Conservation (phyloP, 1,284 basidiomycete genomes). For the Pterula multifida region DNA sequence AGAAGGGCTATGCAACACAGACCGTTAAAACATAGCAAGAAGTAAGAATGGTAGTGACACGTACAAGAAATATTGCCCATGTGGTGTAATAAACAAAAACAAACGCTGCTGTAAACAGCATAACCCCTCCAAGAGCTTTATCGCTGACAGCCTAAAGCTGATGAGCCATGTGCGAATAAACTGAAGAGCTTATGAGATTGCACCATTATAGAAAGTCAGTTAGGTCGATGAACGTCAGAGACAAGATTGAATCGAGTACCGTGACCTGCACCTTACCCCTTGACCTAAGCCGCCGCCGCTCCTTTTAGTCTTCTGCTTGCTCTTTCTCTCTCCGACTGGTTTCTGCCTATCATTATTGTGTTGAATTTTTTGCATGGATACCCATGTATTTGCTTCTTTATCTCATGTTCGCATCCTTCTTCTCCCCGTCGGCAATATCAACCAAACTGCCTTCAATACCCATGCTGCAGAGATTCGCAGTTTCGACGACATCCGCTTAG, state of each 20-base stretch:
- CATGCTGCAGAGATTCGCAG: constrained; percentile 60
- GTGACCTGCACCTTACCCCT: not conserved
- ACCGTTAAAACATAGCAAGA: constrained; percentile 3
- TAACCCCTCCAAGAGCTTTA: constrained; percentile 65
- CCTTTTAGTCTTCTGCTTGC: no score
- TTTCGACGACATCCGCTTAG: constrained; percentile 60
- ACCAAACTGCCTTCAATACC: constrained; percentile 47
- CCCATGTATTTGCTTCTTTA: constrained; percentile 61
- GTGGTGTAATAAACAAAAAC: constrained; percentile 85
- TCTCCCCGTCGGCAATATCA: constrained; percentile 65
- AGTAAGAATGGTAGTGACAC: constrained; percentile 15
- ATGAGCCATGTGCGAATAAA: no score
- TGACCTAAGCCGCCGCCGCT: not conserved
- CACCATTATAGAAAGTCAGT: not conserved
- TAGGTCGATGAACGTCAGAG: not conserved
- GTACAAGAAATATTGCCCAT: constrained; percentile 81
- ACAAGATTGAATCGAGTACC: not conserved
- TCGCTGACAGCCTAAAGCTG: constrained; percentile 65
- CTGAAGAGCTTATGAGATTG: no score
- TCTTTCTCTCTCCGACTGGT: no score
- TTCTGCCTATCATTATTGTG: not conserved
- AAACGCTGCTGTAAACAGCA: constrained; percentile 67
- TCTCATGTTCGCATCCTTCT: constrained; percentile 70
- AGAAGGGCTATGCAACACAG: constrained; percentile 58
- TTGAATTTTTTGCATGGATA: constrained; percentile 43